A percentile compares a stretch with the other conserved stretches of the same genome.
These are phyloP conservation scores for Articulospora tetracladia DNA, from an alignment of 495 filamentous ascomycete species.

Conservation along the genomic window DNA sequence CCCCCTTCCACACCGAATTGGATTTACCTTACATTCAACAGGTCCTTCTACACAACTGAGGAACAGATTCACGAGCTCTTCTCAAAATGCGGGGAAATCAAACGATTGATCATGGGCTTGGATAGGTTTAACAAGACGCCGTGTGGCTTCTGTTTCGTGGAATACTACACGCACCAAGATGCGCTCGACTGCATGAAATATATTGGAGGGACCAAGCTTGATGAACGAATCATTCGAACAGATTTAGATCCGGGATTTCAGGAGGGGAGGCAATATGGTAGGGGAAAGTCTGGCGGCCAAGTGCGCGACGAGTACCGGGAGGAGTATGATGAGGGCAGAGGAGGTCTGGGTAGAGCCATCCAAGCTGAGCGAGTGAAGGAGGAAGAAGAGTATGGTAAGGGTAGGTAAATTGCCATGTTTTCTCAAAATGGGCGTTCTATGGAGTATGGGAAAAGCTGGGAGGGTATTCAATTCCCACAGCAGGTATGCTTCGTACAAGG, in stretches of 20 bases:
- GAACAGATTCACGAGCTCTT: conserved; percentile 99
- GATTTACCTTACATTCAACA: conserved; percentile 29
- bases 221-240: conserved; percentile 95
- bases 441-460: conserved; percentile 17
- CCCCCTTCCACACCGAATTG: background rate
- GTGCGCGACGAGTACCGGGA: conserved; percentile 97
- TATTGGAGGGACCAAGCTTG: conserved; percentile 95
- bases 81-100: conserved; percentile 95
- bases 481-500: background rate
- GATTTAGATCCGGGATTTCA: conserved; percentile 95
- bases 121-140: conserved; percentile 96
- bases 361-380: conserved; percentile 59
- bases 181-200: conserved; percentile 98
- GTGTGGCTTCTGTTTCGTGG: conserved; percentile 98
- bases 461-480: background rate
- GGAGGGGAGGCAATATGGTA: conserved; percentile 91
- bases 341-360: conserved; percentile 66
- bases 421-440: conserved; percentile 12
- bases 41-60: conserved; percentile 99
- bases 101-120: conserved; percentile 96
- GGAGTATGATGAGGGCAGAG: conserved; percentile 91
- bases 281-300: conserved; percentile 89
- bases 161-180: conserved; percentile 97
- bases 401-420: conserved; percentile 33
- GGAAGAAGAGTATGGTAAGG: conserved; percentile 45